Evolutionary conservation across 2,329 filamentous ascomycete genomes (phyloP).

Genomic region (Podosphaera fusca): DNA sequence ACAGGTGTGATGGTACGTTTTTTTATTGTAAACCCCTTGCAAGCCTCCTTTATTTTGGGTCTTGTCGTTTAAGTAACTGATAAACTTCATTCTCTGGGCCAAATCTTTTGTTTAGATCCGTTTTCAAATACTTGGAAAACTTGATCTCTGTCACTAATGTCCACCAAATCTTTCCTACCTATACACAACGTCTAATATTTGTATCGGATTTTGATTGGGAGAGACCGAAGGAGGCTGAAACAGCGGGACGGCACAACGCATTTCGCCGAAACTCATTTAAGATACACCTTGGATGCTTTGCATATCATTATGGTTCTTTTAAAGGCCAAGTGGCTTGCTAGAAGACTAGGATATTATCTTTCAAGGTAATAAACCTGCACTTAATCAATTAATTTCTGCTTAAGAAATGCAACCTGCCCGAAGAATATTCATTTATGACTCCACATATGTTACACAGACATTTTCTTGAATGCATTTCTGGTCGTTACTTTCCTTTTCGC

Average conservation of each 20-base stretch:
- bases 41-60: neutral
- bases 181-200: too few species aligned
- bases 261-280: neutral
- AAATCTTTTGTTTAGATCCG: neutral
- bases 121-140: too few species aligned
- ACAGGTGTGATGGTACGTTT: constrained; percentile 40
- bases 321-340: neutral
- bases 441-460: neutral
- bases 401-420: neutral
- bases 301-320: neutral
- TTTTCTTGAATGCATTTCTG: neutral
- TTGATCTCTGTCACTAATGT: too few species aligned
- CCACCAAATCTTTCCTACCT: too few species aligned
- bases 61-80: neutral
- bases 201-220: neutral
- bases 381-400: neutral
- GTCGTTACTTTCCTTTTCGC: neutral
- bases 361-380: neutral
- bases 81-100: neutral
- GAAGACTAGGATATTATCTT: neutral
- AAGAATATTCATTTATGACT: neutral
- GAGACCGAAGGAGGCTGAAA: neutral
- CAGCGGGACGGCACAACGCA: neutral
- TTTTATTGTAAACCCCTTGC: constrained; percentile 1
- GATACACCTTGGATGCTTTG: neutral